Conservation (phyloP, 768 basidiomycete species). For the Lactarius pseudohatsudake region DNA sequence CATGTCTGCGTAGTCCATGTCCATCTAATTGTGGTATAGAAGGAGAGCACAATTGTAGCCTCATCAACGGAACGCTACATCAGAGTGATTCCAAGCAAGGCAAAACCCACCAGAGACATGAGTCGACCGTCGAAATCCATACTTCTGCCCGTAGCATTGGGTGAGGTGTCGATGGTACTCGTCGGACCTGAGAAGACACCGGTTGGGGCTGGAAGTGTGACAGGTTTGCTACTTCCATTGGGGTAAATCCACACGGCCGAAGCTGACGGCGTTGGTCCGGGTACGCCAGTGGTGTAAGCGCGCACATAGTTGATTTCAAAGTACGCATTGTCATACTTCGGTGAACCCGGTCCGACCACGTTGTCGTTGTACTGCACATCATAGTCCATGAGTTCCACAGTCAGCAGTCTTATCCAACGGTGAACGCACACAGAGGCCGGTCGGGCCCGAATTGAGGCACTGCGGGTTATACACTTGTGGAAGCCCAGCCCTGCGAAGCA, state of each 20-base stretch:
- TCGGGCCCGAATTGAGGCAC: slow-evolving; percentile 42
- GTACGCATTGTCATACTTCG: slow-evolving; percentile 57
- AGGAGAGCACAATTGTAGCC: background rate
- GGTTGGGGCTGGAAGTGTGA: slow-evolving; percentile 13
- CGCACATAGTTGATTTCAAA: slow-evolving; percentile 70
- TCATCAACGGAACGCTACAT: slow-evolving; percentile 1
- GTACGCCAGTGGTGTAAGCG: slow-evolving; percentile 47
- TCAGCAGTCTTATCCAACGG: background rate
- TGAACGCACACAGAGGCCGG: slow-evolving; percentile 44
- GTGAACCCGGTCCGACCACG: slow-evolving; percentile 54
- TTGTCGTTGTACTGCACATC: slow-evolving; percentile 48
- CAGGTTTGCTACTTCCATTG: slow-evolving; percentile 13
- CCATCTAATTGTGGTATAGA: background rate
- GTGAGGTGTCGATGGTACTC: background rate
- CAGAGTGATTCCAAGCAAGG: slow-evolving; percentile 5
- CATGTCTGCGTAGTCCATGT: background rate
- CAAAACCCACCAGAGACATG: slow-evolving; percentile 11
- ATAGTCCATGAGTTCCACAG: background rate
- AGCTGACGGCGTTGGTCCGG: slow-evolving; percentile 29
- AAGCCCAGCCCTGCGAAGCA: slow-evolving; percentile 48
- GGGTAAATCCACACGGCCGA: slow-evolving; percentile 12
- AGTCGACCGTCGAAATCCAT: background rate
- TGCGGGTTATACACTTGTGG: slow-evolving; percentile 44
- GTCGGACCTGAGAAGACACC: slow-evolving; percentile 5
- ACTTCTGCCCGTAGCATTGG: background rate